phyloP scores from a whole-genome alignment of 1,284 basidiomycete species.

The Amylostereum chailletii region DNA sequence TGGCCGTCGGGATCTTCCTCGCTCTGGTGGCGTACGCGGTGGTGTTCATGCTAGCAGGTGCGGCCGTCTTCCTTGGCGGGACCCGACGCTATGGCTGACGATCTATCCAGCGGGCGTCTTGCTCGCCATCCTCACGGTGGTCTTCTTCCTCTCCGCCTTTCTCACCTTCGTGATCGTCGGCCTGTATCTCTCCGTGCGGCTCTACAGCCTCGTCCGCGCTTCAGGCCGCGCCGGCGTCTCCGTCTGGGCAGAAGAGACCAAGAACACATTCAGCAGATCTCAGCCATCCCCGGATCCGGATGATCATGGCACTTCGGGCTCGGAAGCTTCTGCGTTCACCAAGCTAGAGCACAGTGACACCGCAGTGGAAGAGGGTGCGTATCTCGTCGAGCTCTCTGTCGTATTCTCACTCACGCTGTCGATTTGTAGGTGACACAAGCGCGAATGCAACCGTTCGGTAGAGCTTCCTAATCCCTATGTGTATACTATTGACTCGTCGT shows the following conservation, averaged over 20 bases:
- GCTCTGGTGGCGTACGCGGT: conserved; percentile 14
- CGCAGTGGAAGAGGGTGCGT: no score
- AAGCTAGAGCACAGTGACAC: no score
- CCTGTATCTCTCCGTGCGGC: conserved; percentile 24
- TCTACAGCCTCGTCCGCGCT: conserved; percentile 21
- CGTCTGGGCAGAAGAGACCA: conserved; percentile 28
- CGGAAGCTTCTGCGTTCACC: no score
- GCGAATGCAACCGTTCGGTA: no score
- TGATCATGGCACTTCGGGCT: no score
- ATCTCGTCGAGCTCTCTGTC: no score
- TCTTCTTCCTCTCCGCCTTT: conserved; percentile 15
- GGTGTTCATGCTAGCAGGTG: conserved; percentile 18
- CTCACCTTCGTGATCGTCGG: conserved; percentile 18
- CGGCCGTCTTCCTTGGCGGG: conserved; percentile 10
- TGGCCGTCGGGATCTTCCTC: conserved; percentile 19
- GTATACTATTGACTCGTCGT: no score
- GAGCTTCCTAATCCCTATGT: no score
- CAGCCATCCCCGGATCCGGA: no score
- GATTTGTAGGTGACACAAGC: no score
- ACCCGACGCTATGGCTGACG: background rate
- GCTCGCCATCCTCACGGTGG: conserved; percentile 10
- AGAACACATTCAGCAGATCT: conserved; percentile 9
- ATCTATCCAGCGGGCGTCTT: conserved; percentile 7
- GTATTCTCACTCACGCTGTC: no score
- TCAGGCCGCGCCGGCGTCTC: conserved; percentile 26